Evolutionary conservation across 2,329 filamentous ascomycete species (phyloP), one percentile per base, ranked within the genome.

Genomic region (Periconia macrospinosa): DNA sequence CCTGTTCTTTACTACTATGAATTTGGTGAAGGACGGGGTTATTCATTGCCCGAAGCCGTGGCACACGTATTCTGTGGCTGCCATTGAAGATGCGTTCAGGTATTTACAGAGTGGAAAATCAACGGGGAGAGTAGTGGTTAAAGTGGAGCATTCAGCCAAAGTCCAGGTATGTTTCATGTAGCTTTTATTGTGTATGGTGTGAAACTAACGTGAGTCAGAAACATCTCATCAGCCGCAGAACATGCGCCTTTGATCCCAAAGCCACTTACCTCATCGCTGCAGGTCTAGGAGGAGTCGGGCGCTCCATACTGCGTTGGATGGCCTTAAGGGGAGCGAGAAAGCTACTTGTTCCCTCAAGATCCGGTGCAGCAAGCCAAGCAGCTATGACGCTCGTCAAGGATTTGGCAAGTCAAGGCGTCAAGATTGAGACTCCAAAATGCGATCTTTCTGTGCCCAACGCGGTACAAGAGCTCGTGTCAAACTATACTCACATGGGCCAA

Each of bases 11-110:
- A 15, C 18, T 13, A 41, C 41, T 11, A 33, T 54, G 19, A 30
- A 47, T 8, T 43, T 55, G 8, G 13, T 50, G 8, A 27, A 1
- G 9, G 13, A 20, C 2, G 33, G 35, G 9, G 19, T 11, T 2
- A 14, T 58, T 18, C 41, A 33, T 15, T 14, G 19, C 3, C 46
- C 48, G n/a, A 13, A 54, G 10, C 61, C 61, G 8, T 30, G 59
- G 8, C 33, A 48, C 30, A 51, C 60, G 8, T 49, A 53, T 10
- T 23, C 41, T 3, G 47, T 60, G 14, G 44, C 41, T 1, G 35
- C 57, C 37, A 30, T 58, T 2, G 58, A 65, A 45, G 41, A 53
- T 10, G 61, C 60, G 2, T 65, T 60, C 43, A 33, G 61, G 18
- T 37, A 37, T 41, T 27, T 65, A 33, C 58, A 65, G 47, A 53